phyloP scores from a whole-genome alignment of 2,329 filamentous ascomycete species.

The Penicillium palitans region DNA sequence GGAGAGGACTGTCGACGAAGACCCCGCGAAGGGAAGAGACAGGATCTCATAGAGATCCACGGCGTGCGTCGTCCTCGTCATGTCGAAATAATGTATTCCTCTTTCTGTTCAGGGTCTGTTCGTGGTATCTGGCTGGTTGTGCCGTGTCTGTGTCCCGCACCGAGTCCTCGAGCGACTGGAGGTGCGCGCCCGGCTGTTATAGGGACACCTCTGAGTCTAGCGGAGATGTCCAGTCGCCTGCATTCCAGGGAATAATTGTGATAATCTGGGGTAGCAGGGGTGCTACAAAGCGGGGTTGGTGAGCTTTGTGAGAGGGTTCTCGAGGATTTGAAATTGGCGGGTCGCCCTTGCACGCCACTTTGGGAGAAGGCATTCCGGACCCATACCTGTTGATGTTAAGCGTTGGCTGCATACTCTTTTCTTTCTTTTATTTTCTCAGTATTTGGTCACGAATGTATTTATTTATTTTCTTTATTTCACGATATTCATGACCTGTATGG shows the following conservation, averaged over 20 bases:
- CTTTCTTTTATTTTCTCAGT: not conserved
- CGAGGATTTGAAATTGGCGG: conserved; percentile 3
- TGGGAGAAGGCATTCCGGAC: not conserved
- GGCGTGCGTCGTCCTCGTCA: conserved; percentile 17
- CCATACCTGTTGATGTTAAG: not conserved
- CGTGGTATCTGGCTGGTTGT: not conserved
- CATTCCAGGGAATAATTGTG: not conserved
- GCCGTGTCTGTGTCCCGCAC: not conserved
- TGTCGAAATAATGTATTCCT: not conserved
- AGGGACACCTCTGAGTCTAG: not conserved
- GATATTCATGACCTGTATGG: not conserved
- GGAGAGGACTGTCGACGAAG: conserved; percentile 28
- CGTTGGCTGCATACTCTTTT: not conserved
- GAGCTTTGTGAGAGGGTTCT: not conserved
- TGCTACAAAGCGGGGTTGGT: conserved; percentile 7
- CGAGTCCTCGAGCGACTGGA: not conserved
- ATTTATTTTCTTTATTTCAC: no score
- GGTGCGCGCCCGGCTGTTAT: not conserved
- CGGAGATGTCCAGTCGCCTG: not conserved
- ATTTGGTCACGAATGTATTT: not conserved
- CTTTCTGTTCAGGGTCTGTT: not conserved
- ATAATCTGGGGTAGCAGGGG: conserved; percentile 1
- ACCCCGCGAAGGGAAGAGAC: conserved; percentile 34
- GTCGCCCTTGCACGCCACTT: conserved; percentile 9
- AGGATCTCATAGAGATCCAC: conserved; percentile 44